Base-by-base conservation (phyloP, 2,329 filamentous ascomycete genomes). In the Dothistroma pini region DNA sequence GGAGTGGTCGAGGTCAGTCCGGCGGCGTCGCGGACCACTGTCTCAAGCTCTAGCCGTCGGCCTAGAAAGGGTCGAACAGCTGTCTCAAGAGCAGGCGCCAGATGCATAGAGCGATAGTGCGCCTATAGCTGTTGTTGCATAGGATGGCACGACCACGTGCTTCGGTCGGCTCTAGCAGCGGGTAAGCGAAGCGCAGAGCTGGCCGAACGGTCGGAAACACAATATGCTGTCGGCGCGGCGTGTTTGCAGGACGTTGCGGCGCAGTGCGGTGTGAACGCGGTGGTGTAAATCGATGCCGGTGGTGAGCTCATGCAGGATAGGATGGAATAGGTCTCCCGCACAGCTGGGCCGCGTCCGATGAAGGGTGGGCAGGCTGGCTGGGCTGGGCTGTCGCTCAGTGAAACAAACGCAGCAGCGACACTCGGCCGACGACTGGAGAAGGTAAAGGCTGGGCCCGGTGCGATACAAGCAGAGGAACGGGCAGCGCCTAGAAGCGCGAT, bases 1-100 rank as follows among this genome's bases (percentile, higher is more conserved):
- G 22, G 47, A 63, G 66, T 66, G 73, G 79, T 82, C 81, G 53
- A 38, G 29, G 48, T 57, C 21, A 54, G 49, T 47, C 58, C 51
- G 38, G 57, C 34, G 56, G 44, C 61, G 57, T 59, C 61, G 63
- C 59, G 54, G 55, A 57, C 50, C n/a, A 54, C 49, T n/a, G 41
- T 44, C 41, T 19, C 16, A 14, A n/a, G n/a, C 41, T 44, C 41
- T 8, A 58, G 70, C 66, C 67, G 65, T 65, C 67, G 66, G 63
- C 67, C 64, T 62, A 63, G 62, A 50, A 62, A 59, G 57, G 67
- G 64, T 71, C 69, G 71, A 69, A 66, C 69, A 68, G 68, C 66
- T 66, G 63, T 62, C 57, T 60, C 60, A 56, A 64, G 62, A 59
- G 62, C 56, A 56, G 61, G 34, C 58, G 47, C 59, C 63, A 69